A percentile compares a stretch with the other conserved stretches of the same genome.
These are phyloP conservation scores for Taxillus chinensis DNA, from an alignment of 164 flowering plant species.

Conservation along the genomic window DNA sequence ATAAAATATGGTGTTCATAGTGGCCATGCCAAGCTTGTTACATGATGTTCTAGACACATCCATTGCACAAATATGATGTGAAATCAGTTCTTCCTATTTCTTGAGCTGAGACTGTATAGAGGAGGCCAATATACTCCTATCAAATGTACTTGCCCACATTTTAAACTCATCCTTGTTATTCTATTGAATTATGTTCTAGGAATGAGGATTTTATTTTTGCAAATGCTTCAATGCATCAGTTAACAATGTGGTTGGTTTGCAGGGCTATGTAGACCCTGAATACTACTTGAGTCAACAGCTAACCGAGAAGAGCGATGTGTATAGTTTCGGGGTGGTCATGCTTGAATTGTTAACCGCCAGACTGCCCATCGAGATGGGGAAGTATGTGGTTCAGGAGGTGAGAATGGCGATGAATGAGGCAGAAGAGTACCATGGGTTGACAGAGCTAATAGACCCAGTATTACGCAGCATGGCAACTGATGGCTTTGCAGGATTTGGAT, in stretches of 20 bases:
- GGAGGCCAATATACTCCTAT: too few species aligned
- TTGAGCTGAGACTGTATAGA: too few species aligned
- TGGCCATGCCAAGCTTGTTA: too few species aligned
- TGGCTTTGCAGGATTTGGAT: constrained; percentile 40
- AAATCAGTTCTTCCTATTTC: too few species aligned
- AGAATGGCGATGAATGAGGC: constrained; percentile 26
- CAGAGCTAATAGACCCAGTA: constrained; percentile 53
- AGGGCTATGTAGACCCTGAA: constrained; percentile 53
- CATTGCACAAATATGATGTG: too few species aligned
- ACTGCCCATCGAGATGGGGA: constrained; percentile 32
- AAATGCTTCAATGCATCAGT: neutral
- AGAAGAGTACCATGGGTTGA: constrained; percentile 44
- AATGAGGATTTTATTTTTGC: too few species aligned
- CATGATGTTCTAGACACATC: too few species aligned
- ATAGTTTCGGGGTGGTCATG: constrained; percentile 35
- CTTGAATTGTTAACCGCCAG: constrained; percentile 32
- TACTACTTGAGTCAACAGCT: constrained; percentile 36
- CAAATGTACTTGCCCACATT: too few species aligned
- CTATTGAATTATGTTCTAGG: too few species aligned
- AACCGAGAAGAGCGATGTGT: constrained; percentile 42
- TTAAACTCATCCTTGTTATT: too few species aligned
- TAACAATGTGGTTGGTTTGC: neutral
- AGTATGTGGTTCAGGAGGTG: constrained; percentile 26
- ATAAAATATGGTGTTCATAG: too few species aligned
- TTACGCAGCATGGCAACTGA: constrained; percentile 20